Conservation (phyloP, 2,329 filamentous ascomycete species). For the Colletotrichum graminicola region DNA sequence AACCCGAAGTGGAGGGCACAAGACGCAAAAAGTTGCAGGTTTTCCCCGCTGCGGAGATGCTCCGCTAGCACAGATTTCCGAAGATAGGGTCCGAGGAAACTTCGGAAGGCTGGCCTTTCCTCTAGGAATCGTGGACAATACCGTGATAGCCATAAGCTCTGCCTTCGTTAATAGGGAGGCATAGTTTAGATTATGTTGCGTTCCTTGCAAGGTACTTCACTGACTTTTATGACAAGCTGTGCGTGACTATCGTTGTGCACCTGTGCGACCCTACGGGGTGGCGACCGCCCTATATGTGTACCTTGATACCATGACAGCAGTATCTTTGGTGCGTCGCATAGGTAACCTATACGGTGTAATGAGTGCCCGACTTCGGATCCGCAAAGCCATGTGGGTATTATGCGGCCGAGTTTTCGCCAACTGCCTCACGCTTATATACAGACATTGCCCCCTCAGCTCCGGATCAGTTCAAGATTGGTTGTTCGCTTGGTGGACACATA, state of each 20-base stretch:
- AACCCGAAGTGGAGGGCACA: conserved; percentile 35
- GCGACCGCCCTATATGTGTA: too few relatives aligned
- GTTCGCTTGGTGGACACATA: conserved; percentile 2
- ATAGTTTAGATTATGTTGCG: too few relatives aligned
- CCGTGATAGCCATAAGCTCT: too few relatives aligned
- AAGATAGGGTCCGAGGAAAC: conserved; percentile 19
- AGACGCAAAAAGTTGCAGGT: conserved; percentile 33
- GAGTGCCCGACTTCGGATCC: conserved; percentile 35
- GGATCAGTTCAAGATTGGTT: not conserved
- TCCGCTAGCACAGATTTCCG: conserved; percentile 16
- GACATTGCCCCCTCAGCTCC: not conserved
- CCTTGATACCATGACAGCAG: not conserved
- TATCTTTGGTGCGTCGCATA: conserved; percentile 19
- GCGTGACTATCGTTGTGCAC: too few relatives aligned
- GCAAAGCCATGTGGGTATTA: conserved; percentile 19
- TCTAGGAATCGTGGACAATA: conserved; percentile 4
- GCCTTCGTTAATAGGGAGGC: too few relatives aligned
- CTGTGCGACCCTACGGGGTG: too few relatives aligned
- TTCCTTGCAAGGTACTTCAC: too few relatives aligned
- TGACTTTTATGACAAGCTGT: too few relatives aligned
- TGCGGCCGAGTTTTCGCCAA: conserved; percentile 1
- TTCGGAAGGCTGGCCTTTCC: not conserved
- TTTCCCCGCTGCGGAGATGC: conserved; percentile 33
- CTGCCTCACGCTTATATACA: conserved; percentile 24
- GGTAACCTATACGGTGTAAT: conserved; percentile 1